These are phyloP conservation scores for Metrosideros polymorpha DNA, from an alignment of 441 rosid species.

Conservation along the genomic window DNA sequence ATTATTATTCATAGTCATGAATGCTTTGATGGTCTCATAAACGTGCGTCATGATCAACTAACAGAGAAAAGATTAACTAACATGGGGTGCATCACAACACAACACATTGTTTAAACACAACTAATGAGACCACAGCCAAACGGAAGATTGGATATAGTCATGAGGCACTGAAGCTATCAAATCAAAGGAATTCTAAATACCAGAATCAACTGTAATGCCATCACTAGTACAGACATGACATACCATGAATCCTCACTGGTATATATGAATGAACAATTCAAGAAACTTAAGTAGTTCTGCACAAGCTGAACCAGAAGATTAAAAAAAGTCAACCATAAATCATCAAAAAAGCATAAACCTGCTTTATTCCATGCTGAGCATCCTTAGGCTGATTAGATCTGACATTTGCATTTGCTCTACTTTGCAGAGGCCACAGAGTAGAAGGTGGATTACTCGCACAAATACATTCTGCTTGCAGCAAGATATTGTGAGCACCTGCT, in stretches of 20 bases:
- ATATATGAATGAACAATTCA: neutral
- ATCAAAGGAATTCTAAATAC: neutral
- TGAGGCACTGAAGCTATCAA: neutral
- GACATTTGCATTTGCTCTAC: conserved; percentile 46
- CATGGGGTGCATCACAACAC: neutral
- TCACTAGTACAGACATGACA: neutral
- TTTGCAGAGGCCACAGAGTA: conserved; percentile 36
- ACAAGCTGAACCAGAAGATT: neutral
- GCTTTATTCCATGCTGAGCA: conserved; percentile 86
- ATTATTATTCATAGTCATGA: neutral
- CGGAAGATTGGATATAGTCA: neutral
- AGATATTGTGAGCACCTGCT: conserved; percentile 79
- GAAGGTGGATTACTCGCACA: conserved; percentile 49
- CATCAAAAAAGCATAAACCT: conserved; percentile 34
- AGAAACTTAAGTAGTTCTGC: neutral
- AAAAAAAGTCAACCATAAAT: neutral
- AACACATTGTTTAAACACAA: neutral
- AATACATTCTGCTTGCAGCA: conserved; percentile 72
- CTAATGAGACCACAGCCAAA: neutral
- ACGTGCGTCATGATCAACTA: neutral
- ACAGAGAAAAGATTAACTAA: neutral
- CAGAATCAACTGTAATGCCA: neutral
- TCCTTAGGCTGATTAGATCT: conserved; percentile 80
- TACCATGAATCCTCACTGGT: neutral
- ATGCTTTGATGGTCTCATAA: neutral